phyloP scores from a whole-genome alignment of 2,329 filamentous ascomycete genomes.

The Monosporascus sp. region DNA sequence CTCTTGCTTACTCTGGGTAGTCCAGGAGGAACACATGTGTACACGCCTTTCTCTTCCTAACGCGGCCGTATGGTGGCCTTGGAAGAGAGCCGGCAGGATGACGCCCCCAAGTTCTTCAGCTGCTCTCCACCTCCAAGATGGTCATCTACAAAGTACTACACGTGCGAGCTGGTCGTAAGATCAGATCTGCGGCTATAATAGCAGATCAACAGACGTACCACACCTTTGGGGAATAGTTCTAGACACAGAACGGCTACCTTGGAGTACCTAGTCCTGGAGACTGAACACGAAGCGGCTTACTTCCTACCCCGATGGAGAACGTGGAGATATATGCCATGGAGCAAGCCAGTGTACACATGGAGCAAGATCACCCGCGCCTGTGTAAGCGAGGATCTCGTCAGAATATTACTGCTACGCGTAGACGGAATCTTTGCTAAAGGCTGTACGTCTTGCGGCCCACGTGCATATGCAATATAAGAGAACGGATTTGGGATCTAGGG shows the following conservation, averaged over 20 bases:
- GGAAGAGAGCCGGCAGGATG: not conserved
- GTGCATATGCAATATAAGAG: not conserved
- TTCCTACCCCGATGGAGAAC: not conserved
- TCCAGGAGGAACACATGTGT: not conserved
- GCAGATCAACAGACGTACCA: not conserved
- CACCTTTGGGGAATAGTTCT: not conserved
- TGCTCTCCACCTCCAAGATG: not conserved
- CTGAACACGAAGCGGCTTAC: not conserved
- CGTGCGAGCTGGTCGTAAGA: not conserved
- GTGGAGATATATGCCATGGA: not conserved
- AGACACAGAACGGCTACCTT: not conserved
- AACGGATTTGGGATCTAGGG: not conserved
- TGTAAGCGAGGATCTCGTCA: not conserved
- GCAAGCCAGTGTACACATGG: not conserved
- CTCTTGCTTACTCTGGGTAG: not conserved
- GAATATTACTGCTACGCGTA: not conserved
- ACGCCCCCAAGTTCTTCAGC: not conserved
- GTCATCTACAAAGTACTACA: not conserved
- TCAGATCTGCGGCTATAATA: not conserved
- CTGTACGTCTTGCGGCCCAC: not conserved
- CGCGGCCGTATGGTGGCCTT: not conserved
- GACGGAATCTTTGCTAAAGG: not conserved
- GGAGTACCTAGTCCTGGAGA: not conserved
- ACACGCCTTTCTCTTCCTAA: not conserved
- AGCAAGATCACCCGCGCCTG: not conserved